Evolutionary conservation across 2,329 filamentous ascomycete species (phyloP), one percentile per base, ranked within the genome.

Genomic region (Xylariaceae sp.): DNA sequence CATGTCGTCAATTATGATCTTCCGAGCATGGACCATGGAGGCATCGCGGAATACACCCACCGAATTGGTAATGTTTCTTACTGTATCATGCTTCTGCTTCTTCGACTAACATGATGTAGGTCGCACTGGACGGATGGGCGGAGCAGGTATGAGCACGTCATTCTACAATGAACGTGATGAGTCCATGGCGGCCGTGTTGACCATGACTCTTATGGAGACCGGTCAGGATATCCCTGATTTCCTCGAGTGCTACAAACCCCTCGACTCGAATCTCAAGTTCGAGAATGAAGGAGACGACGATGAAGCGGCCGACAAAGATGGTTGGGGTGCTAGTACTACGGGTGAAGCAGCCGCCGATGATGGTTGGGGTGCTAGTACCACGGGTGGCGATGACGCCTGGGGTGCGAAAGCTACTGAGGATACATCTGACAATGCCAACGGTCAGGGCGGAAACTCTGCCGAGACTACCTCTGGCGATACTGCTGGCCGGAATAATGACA

Each of bases 1-100:
- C 91, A 96, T 64, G 89, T 99, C 61, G 88, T 99, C 80, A 97
- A 99, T 76, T 97, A 87, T 67, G 92, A 97, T 62, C 78, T 97
- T 1, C 93, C 93, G 0, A 85, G 80, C 4, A 75, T 80, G 49
- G 78, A 85, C 0, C 82, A 93, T 66, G 92, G 91, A n/a, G 93
- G 92, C 1, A 96, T 97, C 58, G 86, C 90, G 53, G 94, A 97
- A 72, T 99, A 97, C 68, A 86, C 89, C 30, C 94, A 99, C 71
- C 90, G 94, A 10, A 97, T 97, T 71, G 94, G 89, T 90, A 84
- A 75, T 80, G 70, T 42, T 2, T n/a, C 9, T 35, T 34, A 18
- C 17, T n/a, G 8, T 37, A 15, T n/a, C 35, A 6, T 47, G 9
- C 13, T 30, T 11, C 2, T 23, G 58, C 8, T 37, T 61, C 65